Conservation (phyloP, 805 yeast species). For the Hanseniaspora clermontiae region DNA sequence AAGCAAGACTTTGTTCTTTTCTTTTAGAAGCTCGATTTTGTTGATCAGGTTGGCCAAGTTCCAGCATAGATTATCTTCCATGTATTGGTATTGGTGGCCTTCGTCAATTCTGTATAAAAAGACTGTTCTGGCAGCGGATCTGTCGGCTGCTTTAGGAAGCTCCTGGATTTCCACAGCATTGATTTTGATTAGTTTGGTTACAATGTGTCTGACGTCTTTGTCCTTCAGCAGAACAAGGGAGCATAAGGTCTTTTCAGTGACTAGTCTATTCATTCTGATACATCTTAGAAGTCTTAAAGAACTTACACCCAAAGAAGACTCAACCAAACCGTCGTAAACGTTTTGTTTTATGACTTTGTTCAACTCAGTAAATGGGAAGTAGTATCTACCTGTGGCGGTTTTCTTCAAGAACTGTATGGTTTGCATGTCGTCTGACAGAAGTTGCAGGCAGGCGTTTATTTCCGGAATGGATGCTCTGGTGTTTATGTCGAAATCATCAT, state of each 20-base stretch:
- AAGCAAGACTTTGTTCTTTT: constrained; percentile 51
- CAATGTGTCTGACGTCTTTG: constrained; percentile 56
- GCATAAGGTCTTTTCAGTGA: constrained; percentile 75
- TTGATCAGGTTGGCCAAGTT: constrained; percentile 36
- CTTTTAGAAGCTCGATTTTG: constrained; percentile 43
- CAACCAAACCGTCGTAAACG: constrained; percentile 45
- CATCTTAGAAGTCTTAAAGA: constrained; percentile 68
- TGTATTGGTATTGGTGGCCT: constrained; percentile 35
- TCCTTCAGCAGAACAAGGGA: constrained; percentile 67
- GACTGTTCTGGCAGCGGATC: constrained; percentile 81
- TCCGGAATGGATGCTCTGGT: constrained; percentile 20
- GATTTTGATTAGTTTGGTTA: constrained; percentile 51
- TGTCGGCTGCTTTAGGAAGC: constrained; percentile 79
- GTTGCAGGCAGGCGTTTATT: constrained; percentile 54
- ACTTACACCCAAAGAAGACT: constrained; percentile 50
- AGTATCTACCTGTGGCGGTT: constrained; percentile 42
- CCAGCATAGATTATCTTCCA: constrained; percentile 38
- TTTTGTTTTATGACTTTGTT: constrained; percentile 35
- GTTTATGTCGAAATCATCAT: constrained; percentile 25
- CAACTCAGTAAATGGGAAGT: constrained; percentile 49
- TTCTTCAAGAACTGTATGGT: constrained; percentile 50
- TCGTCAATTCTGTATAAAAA: constrained; percentile 65
- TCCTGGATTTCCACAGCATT: constrained; percentile 83
- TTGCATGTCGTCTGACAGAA: constrained; percentile 39
- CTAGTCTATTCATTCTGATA: constrained; percentile 52